phyloP scores from a whole-genome alignment of 1,284 basidiomycete species.

The Sporisorium reilianum region DNA sequence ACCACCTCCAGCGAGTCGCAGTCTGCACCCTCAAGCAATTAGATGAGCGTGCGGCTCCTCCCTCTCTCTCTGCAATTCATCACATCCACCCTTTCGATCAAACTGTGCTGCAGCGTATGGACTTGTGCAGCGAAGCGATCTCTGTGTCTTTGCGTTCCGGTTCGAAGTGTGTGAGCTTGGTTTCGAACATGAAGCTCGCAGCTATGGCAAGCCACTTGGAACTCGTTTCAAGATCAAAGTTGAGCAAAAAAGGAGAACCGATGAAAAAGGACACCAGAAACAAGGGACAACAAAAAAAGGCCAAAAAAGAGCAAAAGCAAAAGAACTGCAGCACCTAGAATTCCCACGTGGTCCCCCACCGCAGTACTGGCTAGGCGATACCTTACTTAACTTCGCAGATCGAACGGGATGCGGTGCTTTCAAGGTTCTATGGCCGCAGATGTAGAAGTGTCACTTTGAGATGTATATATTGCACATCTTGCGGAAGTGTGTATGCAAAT shows the following conservation, averaged over 20 bases:
- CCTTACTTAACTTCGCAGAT: conserved; percentile 84
- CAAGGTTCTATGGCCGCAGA: conserved; percentile 81
- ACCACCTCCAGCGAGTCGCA: conserved; percentile 8
- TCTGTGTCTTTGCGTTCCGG: neutral
- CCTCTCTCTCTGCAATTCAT: neutral
- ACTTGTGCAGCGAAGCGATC: neutral
- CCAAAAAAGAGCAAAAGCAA: conserved; percentile 7
- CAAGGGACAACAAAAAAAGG: neutral
- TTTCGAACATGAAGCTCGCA: neutral
- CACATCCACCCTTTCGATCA: neutral
- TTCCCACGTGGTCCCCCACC: conserved; percentile 86
- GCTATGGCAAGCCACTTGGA: too few relatives aligned
- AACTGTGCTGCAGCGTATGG: neutral
- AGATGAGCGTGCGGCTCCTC: neutral
- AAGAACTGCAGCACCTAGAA: conserved; percentile 79
- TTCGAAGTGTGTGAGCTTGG: neutral
- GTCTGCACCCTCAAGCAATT: neutral
- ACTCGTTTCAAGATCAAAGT: too few relatives aligned
- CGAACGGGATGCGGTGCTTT: conserved; percentile 84
- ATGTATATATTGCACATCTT: too few relatives aligned
- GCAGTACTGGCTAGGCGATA: conserved; percentile 84
- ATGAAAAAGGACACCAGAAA: neutral
- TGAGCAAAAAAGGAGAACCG: too few relatives aligned
- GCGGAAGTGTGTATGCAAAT: too few relatives aligned
- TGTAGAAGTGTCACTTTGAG: neutral